Evolutionary conservation across 164 flowering plant genomes (phyloP).

Genomic region (Aristolochia fimbriata): DNA sequence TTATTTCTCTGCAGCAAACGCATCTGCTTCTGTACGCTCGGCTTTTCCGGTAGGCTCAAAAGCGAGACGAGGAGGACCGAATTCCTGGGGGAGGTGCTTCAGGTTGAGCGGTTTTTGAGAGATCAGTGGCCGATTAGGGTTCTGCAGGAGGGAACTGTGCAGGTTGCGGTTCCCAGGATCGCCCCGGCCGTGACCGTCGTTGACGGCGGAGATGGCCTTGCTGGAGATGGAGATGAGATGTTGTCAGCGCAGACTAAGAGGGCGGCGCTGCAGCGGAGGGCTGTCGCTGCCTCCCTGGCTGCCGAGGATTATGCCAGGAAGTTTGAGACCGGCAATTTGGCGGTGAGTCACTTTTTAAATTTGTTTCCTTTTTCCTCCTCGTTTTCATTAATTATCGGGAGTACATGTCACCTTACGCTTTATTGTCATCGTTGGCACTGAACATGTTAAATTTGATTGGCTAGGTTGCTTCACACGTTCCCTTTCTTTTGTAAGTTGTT

Average conservation of each 20-base stretch:
- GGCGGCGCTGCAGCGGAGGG: conserved; percentile 57
- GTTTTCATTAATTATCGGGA: too few relatives aligned
- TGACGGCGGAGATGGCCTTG: conserved; percentile 17
- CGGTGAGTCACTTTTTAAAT: conserved; percentile 21
- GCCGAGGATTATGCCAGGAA: conserved; percentile 76
- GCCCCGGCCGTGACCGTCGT: conserved; percentile 21
- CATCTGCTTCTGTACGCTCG: conserved; percentile 73
- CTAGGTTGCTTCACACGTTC: too few relatives aligned
- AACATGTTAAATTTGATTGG: too few relatives aligned
- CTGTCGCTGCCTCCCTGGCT: conserved; percentile 53
- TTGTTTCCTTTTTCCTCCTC: neutral
- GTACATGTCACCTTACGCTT: too few relatives aligned
- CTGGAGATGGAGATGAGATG: conserved; percentile 29
- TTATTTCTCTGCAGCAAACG: conserved; percentile 34
- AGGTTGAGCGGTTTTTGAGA: conserved; percentile 42
- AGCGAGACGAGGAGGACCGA: conserved; percentile 24
- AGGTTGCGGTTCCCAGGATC: conserved; percentile 70
- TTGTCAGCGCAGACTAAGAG: conserved; percentile 65
- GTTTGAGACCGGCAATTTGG: conserved; percentile 60
- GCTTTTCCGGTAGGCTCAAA: conserved; percentile 50
- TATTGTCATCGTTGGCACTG: too few relatives aligned
- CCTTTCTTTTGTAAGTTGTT: too few relatives aligned
- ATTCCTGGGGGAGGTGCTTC: conserved; percentile 39
- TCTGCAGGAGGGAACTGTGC: conserved; percentile 37
- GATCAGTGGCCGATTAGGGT: conserved; percentile 55